Conservation (phyloP, 345 rosid species). For the Melaleuca alternifolia region DNA sequence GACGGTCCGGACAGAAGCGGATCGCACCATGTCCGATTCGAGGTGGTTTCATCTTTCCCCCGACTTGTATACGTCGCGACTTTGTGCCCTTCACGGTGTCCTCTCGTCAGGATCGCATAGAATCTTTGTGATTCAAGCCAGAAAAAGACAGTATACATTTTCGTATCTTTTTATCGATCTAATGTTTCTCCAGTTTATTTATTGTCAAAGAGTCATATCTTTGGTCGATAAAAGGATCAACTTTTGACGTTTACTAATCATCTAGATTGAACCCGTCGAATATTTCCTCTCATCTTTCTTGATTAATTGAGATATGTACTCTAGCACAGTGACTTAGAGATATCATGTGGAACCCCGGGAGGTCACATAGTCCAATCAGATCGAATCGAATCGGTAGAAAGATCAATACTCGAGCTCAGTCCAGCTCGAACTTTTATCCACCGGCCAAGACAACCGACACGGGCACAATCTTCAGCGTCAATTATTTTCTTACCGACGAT, state of each 20-base stretch:
- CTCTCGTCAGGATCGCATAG: background rate
- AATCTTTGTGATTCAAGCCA: background rate
- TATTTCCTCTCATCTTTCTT: background rate
- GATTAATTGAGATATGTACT: background rate
- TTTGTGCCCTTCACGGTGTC: too few species aligned
- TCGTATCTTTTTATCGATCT: background rate
- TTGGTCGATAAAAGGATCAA: fast-evolving
- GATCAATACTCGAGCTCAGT: too few species aligned
- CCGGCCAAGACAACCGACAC: background rate
- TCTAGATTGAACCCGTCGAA: background rate
- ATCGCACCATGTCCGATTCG: background rate
- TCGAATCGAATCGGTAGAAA: background rate
- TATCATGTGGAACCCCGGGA: background rate
- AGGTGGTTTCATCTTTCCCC: background rate
- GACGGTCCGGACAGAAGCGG: background rate
- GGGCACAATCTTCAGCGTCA: background rate
- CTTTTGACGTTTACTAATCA: background rate
- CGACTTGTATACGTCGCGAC: background rate
- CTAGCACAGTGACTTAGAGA: background rate
- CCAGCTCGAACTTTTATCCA: background rate
- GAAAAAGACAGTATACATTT: background rate
- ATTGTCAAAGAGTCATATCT: background rate
- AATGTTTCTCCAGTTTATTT: background rate
- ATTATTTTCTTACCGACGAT: background rate
- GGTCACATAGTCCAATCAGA: background rate